Percentiles rank a stretch among this genome's conserved stretches.
Evolutionary conservation across 176 grass and related monocot species (phyloP).

Genomic region (Avena atlantica): DNA sequence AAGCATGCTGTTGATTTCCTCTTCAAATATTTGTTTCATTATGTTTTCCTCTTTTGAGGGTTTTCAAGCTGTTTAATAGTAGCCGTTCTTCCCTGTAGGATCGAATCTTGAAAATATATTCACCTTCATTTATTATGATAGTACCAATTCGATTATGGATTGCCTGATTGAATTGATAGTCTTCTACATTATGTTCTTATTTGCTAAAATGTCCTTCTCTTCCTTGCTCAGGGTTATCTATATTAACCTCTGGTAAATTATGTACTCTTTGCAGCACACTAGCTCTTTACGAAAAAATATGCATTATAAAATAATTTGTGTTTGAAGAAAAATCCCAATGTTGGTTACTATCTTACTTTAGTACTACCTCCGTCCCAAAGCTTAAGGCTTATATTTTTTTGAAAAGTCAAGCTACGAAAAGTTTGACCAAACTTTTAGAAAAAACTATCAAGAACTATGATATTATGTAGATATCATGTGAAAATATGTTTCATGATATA

Average conservation of each 20-base stretch:
- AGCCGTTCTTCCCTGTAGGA: constrained; percentile 16
- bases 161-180: constrained; percentile 1
- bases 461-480: too few relatives aligned
- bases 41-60: background rate
- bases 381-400: too few relatives aligned
- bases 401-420: too few relatives aligned
- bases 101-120: background rate
- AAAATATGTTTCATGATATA: too few relatives aligned
- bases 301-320: constrained; percentile 28
- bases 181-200: constrained; percentile 2
- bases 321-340: constrained; percentile 4
- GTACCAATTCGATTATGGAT: background rate
- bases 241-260: constrained; percentile 3
- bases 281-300: constrained; percentile 6
- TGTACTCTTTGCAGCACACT: background rate
- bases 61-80: constrained; percentile 1
- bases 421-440: too few relatives aligned
- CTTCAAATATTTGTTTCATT: constrained; percentile 23
- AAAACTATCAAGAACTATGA: too few relatives aligned
- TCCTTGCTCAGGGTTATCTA: constrained; percentile 15
- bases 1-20: constrained; percentile 27
- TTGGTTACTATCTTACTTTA: constrained; percentile 31
- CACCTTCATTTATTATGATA: constrained; percentile 20
- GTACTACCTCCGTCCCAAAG: too few relatives aligned
- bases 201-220: background rate